phyloP scores from a whole-genome alignment of 140 eudicot species.

The Anethum foeniculum region DNA sequence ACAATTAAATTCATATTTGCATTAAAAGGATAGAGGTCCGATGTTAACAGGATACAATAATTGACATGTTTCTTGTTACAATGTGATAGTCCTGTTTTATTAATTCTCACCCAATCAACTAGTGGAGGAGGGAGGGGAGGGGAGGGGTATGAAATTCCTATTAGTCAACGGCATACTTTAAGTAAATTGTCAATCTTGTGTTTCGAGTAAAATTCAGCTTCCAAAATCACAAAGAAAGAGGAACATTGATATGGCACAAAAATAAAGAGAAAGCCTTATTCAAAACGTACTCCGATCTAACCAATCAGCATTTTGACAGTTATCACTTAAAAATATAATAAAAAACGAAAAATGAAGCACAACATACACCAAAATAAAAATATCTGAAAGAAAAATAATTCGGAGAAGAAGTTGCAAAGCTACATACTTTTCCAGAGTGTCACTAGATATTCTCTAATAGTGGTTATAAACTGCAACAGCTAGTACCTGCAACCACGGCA shows the following conservation, averaged over 20 bases:
- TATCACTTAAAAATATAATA: too few species aligned
- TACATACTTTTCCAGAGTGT: conserved; percentile 50
- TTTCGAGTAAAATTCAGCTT: too few species aligned
- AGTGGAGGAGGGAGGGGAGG: neutral
- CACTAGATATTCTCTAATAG: conserved; percentile 61
- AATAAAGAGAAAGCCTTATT: too few species aligned
- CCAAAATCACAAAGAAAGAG: too few species aligned
- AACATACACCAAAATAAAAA: neutral
- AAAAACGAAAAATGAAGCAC: neutral
- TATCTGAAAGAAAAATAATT: neutral
- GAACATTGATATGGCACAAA: too few species aligned
- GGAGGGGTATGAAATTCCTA: neutral
- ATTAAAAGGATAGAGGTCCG: too few species aligned
- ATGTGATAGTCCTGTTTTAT: neutral
- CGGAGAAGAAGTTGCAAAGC: conserved; percentile 13
- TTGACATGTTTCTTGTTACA: neutral
- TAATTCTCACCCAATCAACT: neutral
- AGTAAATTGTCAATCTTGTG: too few species aligned
- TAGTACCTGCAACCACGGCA: conserved; percentile 50
- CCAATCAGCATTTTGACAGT: too few species aligned
- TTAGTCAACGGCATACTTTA: neutral
- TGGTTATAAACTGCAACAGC: conserved; percentile 73
- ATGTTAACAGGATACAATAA: too few species aligned
- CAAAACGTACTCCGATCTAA: too few species aligned
- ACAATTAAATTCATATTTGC: too few species aligned